A percentile compares a stretch with the other conserved stretches of the same genome.
Conservation (phyloP, 495 filamentous ascomycete species). For the Coniosporium apollinis region DNA sequence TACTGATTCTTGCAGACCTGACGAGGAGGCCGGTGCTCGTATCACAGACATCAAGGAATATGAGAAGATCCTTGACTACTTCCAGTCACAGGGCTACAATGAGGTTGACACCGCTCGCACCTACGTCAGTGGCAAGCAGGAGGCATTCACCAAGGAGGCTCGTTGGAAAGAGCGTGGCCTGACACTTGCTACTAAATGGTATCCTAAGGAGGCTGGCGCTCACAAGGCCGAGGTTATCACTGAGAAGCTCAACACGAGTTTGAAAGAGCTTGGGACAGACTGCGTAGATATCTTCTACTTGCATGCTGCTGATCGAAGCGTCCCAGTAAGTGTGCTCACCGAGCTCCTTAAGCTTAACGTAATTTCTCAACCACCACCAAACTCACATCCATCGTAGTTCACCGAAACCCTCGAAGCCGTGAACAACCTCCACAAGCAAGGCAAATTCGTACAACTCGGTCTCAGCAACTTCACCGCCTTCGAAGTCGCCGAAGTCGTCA, state of each 20-base stretch:
- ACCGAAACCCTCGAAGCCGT: conserved; percentile 61
- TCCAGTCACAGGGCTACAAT: conserved; percentile 37
- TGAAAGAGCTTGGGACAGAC: conserved; percentile 59
- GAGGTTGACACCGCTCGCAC: conserved; percentile 46
- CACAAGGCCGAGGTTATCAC: conserved; percentile 46
- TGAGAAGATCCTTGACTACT: conserved; percentile 31
- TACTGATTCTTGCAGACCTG: background rate
- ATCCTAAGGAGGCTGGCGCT: conserved; percentile 39
- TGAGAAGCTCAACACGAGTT: conserved; percentile 42
- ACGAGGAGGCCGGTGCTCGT: conserved; percentile 12
- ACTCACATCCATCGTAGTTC: too few relatives aligned
- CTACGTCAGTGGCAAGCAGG: conserved; percentile 61
- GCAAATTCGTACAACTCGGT: conserved; percentile 72
- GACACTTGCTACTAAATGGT: conserved; percentile 71
- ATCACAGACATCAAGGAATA: conserved; percentile 22
- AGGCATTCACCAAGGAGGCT: conserved; percentile 61
- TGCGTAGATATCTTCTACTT: conserved; percentile 79
- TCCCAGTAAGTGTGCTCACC: too few relatives aligned
- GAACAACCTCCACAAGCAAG: conserved; percentile 68
- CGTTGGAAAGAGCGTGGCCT: conserved; percentile 71
- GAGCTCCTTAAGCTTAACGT: too few relatives aligned
- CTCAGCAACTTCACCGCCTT: conserved; percentile 76
- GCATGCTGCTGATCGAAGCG: conserved; percentile 59
- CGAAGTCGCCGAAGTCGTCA: conserved; percentile 78
- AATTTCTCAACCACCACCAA: too few relatives aligned